A percentile compares a stretch with the other conserved stretches of the same genome.
These are phyloP conservation scores for Naegleria fowleri DNA, from an alignment of 208 protist species.

Conservation along the genomic window DNA sequence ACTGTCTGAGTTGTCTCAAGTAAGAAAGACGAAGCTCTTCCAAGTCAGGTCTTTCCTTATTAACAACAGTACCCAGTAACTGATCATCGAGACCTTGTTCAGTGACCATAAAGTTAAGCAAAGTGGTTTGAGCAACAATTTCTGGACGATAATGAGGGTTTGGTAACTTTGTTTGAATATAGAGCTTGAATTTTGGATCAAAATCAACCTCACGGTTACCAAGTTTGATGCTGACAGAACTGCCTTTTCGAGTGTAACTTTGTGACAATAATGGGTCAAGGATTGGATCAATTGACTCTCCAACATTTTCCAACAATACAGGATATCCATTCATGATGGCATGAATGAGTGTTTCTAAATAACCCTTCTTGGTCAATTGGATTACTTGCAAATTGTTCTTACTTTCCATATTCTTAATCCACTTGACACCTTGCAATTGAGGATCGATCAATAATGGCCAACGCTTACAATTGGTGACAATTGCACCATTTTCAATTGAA, in stretches of 20 bases:
- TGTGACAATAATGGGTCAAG: slow-evolving; percentile 70
- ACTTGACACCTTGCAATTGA: slow-evolving; percentile 75
- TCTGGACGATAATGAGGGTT: slow-evolving; percentile 86
- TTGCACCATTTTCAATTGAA: slow-evolving; percentile 75
- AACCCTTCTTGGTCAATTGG: slow-evolving; percentile 46
- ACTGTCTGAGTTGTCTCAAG: slow-evolving; percentile 69
- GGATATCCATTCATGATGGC: slow-evolving; percentile 35
- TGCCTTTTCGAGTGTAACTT: slow-evolving; percentile 48
- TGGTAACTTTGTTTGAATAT: slow-evolving; percentile 74
- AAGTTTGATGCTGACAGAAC: slow-evolving; percentile 49
- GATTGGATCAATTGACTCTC: slow-evolving; percentile 71
- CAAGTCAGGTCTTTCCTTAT: slow-evolving; percentile 72
- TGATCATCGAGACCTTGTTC: slow-evolving; percentile 80
- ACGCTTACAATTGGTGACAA: slow-evolving; percentile 59
- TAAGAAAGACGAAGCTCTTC: slow-evolving; percentile 62
- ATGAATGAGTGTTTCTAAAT: slow-evolving; percentile 33
- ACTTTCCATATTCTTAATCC: slow-evolving; percentile 62
- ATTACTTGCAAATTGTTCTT: slow-evolving; percentile 48
- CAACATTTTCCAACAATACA: slow-evolving; percentile 66
- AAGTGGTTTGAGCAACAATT: slow-evolving; percentile 75
- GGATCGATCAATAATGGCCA: slow-evolving; percentile 86
- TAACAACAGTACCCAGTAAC: slow-evolving; percentile 74
- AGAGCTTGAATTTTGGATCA: slow-evolving; percentile 63
- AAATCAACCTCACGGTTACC: slow-evolving; percentile 63
- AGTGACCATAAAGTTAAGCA: slow-evolving; percentile 86